Conservation (phyloP, 345 rosid genomes). For the Salix koriyanagi region DNA sequence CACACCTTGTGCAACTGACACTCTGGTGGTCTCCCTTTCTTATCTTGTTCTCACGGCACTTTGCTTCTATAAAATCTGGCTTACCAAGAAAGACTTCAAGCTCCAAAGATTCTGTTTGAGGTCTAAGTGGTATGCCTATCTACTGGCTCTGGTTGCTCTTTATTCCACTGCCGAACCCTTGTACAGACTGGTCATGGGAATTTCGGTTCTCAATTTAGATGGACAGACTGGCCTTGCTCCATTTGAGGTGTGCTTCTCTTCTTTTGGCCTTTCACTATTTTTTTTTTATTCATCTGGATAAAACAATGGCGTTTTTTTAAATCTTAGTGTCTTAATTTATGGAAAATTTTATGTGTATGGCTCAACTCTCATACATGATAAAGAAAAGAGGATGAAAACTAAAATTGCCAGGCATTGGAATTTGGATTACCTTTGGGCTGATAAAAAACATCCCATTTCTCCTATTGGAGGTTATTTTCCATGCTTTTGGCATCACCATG, state of each 20-base stretch:
- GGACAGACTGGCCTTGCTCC: constrained; percentile 77
- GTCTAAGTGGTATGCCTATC: constrained; percentile 65
- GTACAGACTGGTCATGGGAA: constrained; percentile 82
- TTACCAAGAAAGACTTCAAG: constrained; percentile 57
- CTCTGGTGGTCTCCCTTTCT: constrained; percentile 60
- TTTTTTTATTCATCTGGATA: background rate
- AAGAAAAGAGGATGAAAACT: too few relatives aligned
- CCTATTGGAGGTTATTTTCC: too few relatives aligned
- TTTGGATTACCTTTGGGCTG: too few relatives aligned
- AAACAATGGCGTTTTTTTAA: background rate
- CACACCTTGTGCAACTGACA: constrained; percentile 89
- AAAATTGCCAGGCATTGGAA: too few relatives aligned
- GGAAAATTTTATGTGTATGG: too few relatives aligned
- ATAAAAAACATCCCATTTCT: too few relatives aligned
- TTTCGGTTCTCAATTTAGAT: constrained; percentile 74
- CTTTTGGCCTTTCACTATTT: background rate
- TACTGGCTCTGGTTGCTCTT: constrained; percentile 66
- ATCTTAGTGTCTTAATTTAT: background rate
- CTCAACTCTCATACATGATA: too few relatives aligned
- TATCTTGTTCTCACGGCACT: constrained; percentile 64
- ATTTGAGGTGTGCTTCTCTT: constrained; percentile 58
- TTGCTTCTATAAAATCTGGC: constrained; percentile 77
- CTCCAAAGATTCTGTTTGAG: constrained; percentile 62
- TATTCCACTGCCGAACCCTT: constrained; percentile 74
- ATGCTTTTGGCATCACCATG: too few relatives aligned